phyloP scores from a whole-genome alignment of 495 filamentous ascomycete genomes.

The Aspergillus taichungensis region DNA sequence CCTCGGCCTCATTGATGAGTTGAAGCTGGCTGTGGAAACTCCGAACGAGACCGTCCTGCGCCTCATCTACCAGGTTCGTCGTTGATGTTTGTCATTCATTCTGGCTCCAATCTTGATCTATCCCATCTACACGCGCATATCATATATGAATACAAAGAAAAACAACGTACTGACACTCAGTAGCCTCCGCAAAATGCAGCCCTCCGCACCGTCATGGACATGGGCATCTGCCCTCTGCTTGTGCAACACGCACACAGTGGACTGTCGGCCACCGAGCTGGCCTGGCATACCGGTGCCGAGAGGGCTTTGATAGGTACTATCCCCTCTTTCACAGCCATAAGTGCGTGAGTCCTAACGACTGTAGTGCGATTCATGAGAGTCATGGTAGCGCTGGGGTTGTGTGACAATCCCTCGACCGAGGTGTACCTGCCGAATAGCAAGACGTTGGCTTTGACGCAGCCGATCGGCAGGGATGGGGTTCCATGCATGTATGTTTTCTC shows the following conservation, averaged over 20 bases:
- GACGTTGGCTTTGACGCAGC: constrained; percentile 22
- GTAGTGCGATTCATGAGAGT: constrained; percentile 35
- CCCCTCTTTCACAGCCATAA: no score
- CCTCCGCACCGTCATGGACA: constrained; percentile 25
- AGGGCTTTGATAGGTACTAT: constrained; percentile 21
- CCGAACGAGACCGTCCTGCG: constrained; percentile 29
- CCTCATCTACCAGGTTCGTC: constrained; percentile 30
- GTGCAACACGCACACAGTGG: constrained; percentile 7
- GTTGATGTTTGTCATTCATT: background rate
- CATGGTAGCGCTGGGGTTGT: constrained; percentile 26
- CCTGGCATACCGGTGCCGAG: constrained; percentile 6
- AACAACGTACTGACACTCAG: background rate
- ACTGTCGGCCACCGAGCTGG: no score
- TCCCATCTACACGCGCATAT: no score
- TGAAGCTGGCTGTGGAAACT: constrained; percentile 24
- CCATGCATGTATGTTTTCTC: constrained; percentile 30
- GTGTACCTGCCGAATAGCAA: constrained; percentile 26
- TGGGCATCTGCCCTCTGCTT: constrained; percentile 25
- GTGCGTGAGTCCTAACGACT: background rate
- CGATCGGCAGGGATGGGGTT: constrained; percentile 28
- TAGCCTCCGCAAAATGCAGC: constrained; percentile 36
- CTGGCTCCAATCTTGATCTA: background rate
- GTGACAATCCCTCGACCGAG: constrained; percentile 14
- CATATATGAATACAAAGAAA: no score
- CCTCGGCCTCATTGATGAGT: constrained; percentile 21